A percentile compares a stretch with the other conserved stretches of the same genome.
phyloP scores from a whole-genome alignment of 805 yeast genomes.

The Pichia manshurica region DNA sequence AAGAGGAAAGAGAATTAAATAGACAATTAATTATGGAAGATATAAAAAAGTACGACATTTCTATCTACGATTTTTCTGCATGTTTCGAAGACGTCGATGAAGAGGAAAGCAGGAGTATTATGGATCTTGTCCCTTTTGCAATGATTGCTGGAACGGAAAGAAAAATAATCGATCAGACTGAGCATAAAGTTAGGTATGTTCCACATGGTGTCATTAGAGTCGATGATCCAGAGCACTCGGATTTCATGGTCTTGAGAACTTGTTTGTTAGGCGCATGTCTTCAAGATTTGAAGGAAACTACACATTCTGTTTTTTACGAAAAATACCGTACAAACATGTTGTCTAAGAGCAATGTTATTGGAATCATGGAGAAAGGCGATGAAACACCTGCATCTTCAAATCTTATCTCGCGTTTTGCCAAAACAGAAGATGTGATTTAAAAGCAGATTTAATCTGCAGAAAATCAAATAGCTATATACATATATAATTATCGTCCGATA shows the following conservation, averaged over 20 bases:
- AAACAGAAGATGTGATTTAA: conserved; percentile 2
- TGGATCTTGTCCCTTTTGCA: conserved; percentile 67
- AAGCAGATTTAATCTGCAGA: not conserved
- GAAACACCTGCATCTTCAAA: not conserved
- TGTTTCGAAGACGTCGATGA: conserved; percentile 29
- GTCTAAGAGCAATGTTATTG: conserved; percentile 14
- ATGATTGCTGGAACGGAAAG: conserved; percentile 81
- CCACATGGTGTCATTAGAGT: conserved; percentile 85
- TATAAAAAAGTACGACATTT: conserved; percentile 20
- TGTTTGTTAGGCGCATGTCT: conserved; percentile 73
- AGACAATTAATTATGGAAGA: conserved; percentile 44
- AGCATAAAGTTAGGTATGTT: conserved; percentile 70
- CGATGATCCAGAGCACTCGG: conserved; percentile 76
- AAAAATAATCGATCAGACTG: conserved; percentile 60
- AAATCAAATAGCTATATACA: conserved; percentile 2
- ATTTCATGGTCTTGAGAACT: conserved; percentile 68
- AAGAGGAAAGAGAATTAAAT: conserved; percentile 42
- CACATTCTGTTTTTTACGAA: conserved; percentile 73
- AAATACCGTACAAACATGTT: conserved; percentile 55
- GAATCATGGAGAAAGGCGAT: conserved; percentile 1
- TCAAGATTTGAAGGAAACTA: conserved; percentile 71
- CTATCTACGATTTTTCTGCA: conserved; percentile 28
- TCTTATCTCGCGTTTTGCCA: not conserved
- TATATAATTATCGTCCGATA: too few species aligned
- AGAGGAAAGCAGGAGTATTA: conserved; percentile 19